Conservation (phyloP, 2,329 filamentous ascomycete species). For the Phoma sp. region DNA sequence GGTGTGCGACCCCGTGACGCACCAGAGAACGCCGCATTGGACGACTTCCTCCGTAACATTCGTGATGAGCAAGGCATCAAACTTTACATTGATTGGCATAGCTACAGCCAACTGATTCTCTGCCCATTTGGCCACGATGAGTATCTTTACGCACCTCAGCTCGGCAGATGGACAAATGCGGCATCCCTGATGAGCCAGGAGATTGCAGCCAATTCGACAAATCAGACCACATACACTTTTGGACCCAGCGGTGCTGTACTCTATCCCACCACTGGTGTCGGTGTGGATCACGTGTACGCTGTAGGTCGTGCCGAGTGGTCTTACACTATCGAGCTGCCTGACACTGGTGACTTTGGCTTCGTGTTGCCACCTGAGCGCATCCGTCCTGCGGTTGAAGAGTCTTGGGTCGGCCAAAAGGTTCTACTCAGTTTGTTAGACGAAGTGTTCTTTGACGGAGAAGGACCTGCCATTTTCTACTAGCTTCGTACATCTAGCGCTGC, state of each 20-base stretch:
- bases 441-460: slow-evolving; percentile 39
- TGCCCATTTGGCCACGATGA: slow-evolving; percentile 67
- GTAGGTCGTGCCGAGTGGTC: slow-evolving; percentile 51
- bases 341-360: slow-evolving; percentile 58
- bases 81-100: slow-evolving; percentile 70
- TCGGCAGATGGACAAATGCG: slow-evolving; percentile 59
- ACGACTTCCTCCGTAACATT: slow-evolving; percentile 55
- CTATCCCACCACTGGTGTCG: slow-evolving; percentile 61
- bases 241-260: slow-evolving; percentile 64
- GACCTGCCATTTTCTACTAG: slow-evolving; percentile 24
- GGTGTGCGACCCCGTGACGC: slow-evolving; percentile 38
- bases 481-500: neutral
- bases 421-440: slow-evolving; percentile 36
- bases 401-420: slow-evolving; percentile 50
- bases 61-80: slow-evolving; percentile 58
- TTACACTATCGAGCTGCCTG: slow-evolving; percentile 58
- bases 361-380: slow-evolving; percentile 59
- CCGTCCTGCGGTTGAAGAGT: slow-evolving; percentile 53
- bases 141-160: slow-evolving; percentile 55
- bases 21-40: slow-evolving; percentile 49
- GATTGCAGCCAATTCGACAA: slow-evolving; percentile 54
- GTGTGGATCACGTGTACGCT: slow-evolving; percentile 53
- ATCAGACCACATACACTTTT: slow-evolving; percentile 47
- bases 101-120: slow-evolving; percentile 67
- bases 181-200: slow-evolving; percentile 57